phyloP scores from a whole-genome alignment of 108 stramenopile species.

The Stephanodiscus triporus region DNA sequence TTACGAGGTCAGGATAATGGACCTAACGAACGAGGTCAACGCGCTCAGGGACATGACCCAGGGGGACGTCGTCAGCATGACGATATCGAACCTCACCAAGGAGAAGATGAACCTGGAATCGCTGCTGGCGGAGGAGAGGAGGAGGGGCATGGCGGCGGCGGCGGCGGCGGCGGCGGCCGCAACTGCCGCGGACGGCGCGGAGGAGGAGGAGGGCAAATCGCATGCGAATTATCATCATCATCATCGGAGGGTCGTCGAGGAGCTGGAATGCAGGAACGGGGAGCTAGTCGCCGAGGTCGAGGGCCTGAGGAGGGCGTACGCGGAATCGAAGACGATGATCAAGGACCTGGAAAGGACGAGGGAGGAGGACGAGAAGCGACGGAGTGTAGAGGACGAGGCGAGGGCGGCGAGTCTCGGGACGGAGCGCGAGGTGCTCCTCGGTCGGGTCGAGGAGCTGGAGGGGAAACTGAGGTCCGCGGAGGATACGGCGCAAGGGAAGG shows the following conservation, averaged over 20 bases:
- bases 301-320: background rate
- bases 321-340: constrained; percentile 7
- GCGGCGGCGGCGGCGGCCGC: background rate
- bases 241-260: too few relatives aligned
- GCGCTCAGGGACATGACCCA: background rate
- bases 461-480: background rate
- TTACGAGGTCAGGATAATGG: constrained; percentile 12
- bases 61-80: constrained; percentile 28
- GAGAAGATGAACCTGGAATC: constrained; percentile 36
- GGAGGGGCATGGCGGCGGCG: background rate
- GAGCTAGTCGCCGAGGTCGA: background rate
- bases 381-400: background rate
- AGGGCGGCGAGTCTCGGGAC: background rate
- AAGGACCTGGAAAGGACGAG: constrained; percentile 6
- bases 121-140: constrained; percentile 4
- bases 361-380: constrained; percentile 5
- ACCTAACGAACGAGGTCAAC: constrained; percentile 11
- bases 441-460: constrained; percentile 4
- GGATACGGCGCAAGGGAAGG: background rate
- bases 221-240: too few relatives aligned
- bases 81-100: constrained; percentile 33
- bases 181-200: too few relatives aligned
- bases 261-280: background rate
- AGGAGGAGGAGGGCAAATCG: too few relatives aligned
- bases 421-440: constrained; percentile 2